These are phyloP conservation scores for Xylaria acuta DNA, from an alignment of 495 filamentous ascomycete species.

Conservation along the genomic window DNA sequence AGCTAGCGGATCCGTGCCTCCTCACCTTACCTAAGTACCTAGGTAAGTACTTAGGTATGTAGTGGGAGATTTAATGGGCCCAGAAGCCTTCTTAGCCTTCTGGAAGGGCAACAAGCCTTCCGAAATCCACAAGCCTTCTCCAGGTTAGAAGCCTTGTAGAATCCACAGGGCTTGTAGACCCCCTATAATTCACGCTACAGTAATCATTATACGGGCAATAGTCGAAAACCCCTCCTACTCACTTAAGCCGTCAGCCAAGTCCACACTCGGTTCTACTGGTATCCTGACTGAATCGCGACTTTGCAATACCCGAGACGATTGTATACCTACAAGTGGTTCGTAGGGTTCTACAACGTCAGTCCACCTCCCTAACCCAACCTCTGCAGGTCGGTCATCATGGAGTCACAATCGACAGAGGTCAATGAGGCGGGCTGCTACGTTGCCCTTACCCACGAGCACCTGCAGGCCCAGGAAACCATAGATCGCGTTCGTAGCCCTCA, in stretches of 20 bases:
- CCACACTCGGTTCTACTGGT: background rate
- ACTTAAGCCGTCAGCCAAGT: background rate
- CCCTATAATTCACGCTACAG: too few relatives aligned
- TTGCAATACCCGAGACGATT: background rate
- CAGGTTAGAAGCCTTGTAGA: too few relatives aligned
- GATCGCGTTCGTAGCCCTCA: constrained; percentile 74
- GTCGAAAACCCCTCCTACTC: constrained; percentile 4
- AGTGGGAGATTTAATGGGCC: too few relatives aligned
- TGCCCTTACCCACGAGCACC: constrained; percentile 66
- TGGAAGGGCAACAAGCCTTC: too few relatives aligned
- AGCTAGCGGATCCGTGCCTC: background rate
- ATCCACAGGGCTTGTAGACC: too few relatives aligned
- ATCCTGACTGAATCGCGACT: background rate
- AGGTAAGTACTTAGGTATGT: too few relatives aligned
- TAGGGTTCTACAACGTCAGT: background rate
- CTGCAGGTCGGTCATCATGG: constrained; percentile 24
- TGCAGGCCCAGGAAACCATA: constrained; percentile 66
- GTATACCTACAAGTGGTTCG: background rate
- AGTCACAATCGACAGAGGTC: constrained; percentile 31
- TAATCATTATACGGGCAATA: background rate
- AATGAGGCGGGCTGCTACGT: constrained; percentile 58
- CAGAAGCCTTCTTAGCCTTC: too few relatives aligned
- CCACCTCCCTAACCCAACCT: background rate
- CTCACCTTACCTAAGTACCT: background rate
- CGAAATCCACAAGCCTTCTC: too few relatives aligned